These are phyloP conservation scores for Xerophyta viscosa DNA, from an alignment of 106 monocot species.

Conservation along the genomic window DNA sequence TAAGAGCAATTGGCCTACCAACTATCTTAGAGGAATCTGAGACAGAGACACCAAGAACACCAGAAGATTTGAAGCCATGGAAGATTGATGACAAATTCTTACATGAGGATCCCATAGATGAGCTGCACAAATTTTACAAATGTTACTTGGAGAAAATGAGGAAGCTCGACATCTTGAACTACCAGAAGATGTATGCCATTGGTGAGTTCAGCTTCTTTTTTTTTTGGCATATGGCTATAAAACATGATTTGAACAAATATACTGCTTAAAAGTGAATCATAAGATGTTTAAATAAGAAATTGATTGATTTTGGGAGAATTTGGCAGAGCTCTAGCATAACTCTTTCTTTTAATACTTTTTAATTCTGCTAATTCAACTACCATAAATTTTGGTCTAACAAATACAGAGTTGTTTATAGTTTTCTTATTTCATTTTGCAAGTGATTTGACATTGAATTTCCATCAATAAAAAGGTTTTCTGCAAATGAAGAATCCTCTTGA, in stretches of 20 bases:
- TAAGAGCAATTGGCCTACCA: constrained; percentile 46
- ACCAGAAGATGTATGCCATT: constrained; percentile 93
- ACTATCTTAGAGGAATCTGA: constrained; percentile 81
- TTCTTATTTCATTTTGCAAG: no score
- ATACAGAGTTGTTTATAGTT: no score
- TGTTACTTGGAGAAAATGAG: constrained; percentile 81
- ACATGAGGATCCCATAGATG: constrained; percentile 59
- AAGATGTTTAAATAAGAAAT: no score
- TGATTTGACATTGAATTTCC: no score
- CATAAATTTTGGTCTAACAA: no score
- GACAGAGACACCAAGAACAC: constrained; percentile 33
- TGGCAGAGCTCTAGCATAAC: no score
- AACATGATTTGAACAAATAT: no score
- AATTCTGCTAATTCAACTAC: no score
- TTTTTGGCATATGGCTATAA: no score
- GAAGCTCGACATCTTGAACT: constrained; percentile 73
- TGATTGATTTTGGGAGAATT: no score
- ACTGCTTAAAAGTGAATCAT: no score
- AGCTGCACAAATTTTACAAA: constrained; percentile 72
- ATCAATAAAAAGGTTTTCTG: constrained; percentile 44
- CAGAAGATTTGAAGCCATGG: constrained; percentile 41
- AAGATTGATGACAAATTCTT: constrained; percentile 41
- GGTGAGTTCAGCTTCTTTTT: constrained; percentile 37
- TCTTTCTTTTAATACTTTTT: no score
- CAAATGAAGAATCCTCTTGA: constrained; percentile 54